Conservation (phyloP, 768 basidiomycete genomes). For the Phaffia australis region DNA sequence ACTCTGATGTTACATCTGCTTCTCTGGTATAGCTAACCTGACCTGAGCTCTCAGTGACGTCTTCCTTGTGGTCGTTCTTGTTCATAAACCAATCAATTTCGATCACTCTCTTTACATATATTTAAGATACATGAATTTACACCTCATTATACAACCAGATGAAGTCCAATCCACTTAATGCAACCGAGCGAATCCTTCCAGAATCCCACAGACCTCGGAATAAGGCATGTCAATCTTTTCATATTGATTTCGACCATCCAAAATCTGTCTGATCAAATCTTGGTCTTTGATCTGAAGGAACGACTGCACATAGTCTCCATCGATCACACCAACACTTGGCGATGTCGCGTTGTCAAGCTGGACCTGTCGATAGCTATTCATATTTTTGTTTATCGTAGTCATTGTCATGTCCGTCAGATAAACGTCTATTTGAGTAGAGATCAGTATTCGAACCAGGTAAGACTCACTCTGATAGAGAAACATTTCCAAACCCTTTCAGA, state of each 20-base stretch:
- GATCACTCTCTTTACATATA: too few relatives aligned
- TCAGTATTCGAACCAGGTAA: neutral
- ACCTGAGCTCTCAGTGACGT: too few relatives aligned
- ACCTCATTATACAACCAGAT: too few relatives aligned
- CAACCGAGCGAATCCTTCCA: conserved; percentile 43
- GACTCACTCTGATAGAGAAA: conserved; percentile 53
- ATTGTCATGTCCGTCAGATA: neutral
- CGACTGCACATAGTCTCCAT: conserved; percentile 72
- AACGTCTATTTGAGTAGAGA: neutral
- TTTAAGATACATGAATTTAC: too few relatives aligned
- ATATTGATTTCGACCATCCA: conserved; percentile 49
- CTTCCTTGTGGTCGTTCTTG: too few relatives aligned
- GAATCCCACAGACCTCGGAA: conserved; percentile 40
- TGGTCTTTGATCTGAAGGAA: conserved; percentile 44
- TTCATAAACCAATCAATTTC: too few relatives aligned
- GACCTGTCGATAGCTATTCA: conserved; percentile 51
- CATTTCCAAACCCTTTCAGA: conserved; percentile 48
- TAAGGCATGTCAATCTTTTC: conserved; percentile 48
- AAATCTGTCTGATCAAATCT: conserved; percentile 40
- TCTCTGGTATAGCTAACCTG: too few relatives aligned
- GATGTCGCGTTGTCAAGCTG: conserved; percentile 44
- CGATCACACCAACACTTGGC: conserved; percentile 64
- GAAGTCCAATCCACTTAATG: conserved; percentile 35
- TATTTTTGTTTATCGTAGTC: conserved; percentile 10
- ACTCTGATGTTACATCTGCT: too few relatives aligned